Base-by-base conservation (phyloP, 768 basidiomycete species). In the Chalciporus chontae region DNA sequence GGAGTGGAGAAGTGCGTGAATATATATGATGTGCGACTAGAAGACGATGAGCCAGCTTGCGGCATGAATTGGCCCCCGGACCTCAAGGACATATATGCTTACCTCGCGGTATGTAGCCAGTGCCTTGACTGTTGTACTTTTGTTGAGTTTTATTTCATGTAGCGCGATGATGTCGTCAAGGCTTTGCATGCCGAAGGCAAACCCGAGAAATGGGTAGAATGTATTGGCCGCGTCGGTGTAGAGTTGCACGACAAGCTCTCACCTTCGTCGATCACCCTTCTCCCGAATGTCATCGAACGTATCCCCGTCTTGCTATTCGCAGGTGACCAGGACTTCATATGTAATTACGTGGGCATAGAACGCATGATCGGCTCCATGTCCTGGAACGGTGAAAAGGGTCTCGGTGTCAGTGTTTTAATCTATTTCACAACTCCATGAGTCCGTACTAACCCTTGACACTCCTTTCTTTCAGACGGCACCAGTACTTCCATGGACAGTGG, bases 11-110 rank as follows among this genome's bases (percentile, higher is more conserved):
- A 83, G 71, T 99, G 96, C 64, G 72, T 94, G 53, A 99, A 99
- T 65, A 82, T 97, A 34, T 99, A 99, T 58, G 96, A 99, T 62
- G 81, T 97, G 13, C 87, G 96, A 21, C 71, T 87, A n/a, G 84
- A 89, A 47, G 96, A 99, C 64, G 77, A 78, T 11, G 71, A 65
- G 31, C 96, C 96, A 15, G 86, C 82, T 1, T 99, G 96, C 67
- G 96, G 95, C 3, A 90, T 95, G 92, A 95, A 94, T 70, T 99
- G 94, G 95, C 95, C 94, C 7, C 84, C 85, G 29, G 91, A 94
- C 60, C 81, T 98, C 42, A 67, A 75, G 3, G 79, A 83, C 41
- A 73, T 98, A 8, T 86, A 84, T 15, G 69, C 72, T 1, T 95
- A 94, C 63, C 80, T 99, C 5, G 81, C 80, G 23, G 95, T 96